Evolutionary conservation across 768 basidiomycete species (phyloP).

Genomic region (Suillus brevipes): DNA sequence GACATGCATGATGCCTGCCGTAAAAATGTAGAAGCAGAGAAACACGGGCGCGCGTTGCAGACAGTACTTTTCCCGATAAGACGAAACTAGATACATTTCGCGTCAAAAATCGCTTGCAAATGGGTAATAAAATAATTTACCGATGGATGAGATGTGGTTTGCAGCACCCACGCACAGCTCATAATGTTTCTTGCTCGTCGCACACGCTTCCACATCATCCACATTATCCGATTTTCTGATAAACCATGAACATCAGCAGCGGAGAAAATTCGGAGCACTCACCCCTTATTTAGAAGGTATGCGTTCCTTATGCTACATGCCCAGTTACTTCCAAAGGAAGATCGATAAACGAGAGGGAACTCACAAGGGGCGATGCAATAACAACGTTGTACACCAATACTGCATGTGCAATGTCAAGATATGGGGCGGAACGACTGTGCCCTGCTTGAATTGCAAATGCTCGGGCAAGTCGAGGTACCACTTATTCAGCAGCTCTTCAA

Average conservation of each 20-base stretch:
- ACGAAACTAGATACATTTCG: conserved; percentile 39
- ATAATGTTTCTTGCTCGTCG: conserved; percentile 60
- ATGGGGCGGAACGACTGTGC: conserved; percentile 55
- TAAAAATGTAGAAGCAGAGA: conserved; percentile 77
- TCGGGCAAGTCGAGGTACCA: conserved; percentile 75
- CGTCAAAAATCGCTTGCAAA: conserved; percentile 6
- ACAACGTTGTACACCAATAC: conserved; percentile 77
- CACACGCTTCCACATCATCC: conserved; percentile 55
- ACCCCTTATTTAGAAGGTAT: conserved; percentile 38
- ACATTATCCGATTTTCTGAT: conserved; percentile 38
- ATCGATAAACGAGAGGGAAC: conserved; percentile 28
- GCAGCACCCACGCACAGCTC: conserved; percentile 76
- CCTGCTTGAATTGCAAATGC: conserved; percentile 64
- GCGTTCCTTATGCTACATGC: conserved; percentile 27
- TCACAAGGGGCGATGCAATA: conserved; percentile 80
- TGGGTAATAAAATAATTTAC: conserved; percentile 34
- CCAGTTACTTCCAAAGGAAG: background rate
- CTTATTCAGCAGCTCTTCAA: conserved; percentile 66
- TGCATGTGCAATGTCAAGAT: conserved; percentile 80
- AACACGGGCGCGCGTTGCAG: conserved; percentile 66
- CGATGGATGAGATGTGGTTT: conserved; percentile 74
- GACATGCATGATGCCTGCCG: conserved; percentile 78
- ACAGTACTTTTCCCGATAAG: conserved; percentile 64
- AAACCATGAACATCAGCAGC: background rate
- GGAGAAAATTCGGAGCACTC: conserved; percentile 16